A percentile compares a stretch with the other conserved stretches of the same genome.
phyloP scores from a whole-genome alignment of 2,329 filamentous ascomycete species.

The Lasiodiplodia sp. region DNA sequence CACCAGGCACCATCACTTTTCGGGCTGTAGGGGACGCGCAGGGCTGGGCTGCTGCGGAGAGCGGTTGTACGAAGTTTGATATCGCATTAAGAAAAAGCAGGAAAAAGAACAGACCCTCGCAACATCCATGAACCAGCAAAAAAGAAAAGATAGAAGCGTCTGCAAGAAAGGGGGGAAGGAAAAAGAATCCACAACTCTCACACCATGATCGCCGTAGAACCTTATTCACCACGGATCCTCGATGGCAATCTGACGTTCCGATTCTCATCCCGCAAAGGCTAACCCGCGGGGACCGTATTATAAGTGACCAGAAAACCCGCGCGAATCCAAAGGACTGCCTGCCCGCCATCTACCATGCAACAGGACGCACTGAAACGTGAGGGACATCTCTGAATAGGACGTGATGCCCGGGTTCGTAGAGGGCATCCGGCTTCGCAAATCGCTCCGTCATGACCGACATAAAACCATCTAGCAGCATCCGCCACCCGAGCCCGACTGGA shows the following conservation, averaged over 20 bases:
- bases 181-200: constrained; percentile 28
- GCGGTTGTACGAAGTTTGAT: constrained; percentile 25
- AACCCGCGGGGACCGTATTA: constrained; percentile 25
- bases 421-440: constrained; percentile 26
- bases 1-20: constrained; percentile 23
- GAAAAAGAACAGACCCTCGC: constrained; percentile 17
- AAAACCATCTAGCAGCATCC: constrained; percentile 78
- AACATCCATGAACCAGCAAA: constrained; percentile 25
- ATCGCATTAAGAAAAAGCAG: constrained; percentile 26
- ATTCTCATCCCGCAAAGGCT: constrained; percentile 25
- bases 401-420: constrained; percentile 25
- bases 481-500: constrained; percentile 83
- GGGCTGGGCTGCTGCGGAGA: neutral
- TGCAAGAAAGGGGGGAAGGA: constrained; percentile 22
- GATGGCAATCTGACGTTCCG: constrained; percentile 30
- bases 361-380: constrained; percentile 30
- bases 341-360: constrained; percentile 31
- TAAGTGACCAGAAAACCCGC: constrained; percentile 29
- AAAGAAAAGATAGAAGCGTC: constrained; percentile 21
- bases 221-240: constrained; percentile 30
- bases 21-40: neutral
- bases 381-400: constrained; percentile 27
- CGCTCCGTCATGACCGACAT: constrained; percentile 24
- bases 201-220: constrained; percentile 29
- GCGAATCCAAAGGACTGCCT: constrained; percentile 31